Evolutionary conservation across 139 green algal genomes (phyloP).

Genomic region (Axilococcus clingmanii): DNA sequence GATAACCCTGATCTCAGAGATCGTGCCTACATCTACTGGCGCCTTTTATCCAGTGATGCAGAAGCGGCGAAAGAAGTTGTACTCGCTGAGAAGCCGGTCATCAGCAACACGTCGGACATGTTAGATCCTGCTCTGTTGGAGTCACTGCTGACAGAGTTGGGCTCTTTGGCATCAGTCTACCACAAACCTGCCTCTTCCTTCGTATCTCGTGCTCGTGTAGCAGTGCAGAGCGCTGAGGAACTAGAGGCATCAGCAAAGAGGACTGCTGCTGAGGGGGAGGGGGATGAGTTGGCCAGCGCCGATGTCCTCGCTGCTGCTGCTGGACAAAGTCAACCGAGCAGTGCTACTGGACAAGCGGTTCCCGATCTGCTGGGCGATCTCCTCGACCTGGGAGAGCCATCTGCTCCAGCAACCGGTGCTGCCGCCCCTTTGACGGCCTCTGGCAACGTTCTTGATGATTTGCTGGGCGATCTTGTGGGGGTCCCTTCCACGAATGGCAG

Average conservation of each 20-base stretch:
- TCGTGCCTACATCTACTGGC: conserved; percentile 97
- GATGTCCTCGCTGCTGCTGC: not conserved
- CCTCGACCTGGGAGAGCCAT: conserved; percentile 44
- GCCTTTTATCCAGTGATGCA: conserved; percentile 91
- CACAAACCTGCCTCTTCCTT: conserved; percentile 87
- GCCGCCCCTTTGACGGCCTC: conserved; percentile 3
- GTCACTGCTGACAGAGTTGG: conserved; percentile 65
- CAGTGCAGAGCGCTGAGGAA: conserved; percentile 57
- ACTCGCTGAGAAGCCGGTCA: conserved; percentile 87
- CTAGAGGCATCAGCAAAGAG: conserved; percentile 24
- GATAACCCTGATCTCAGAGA: conserved; percentile 98
- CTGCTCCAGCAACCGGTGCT: conserved; percentile 13
- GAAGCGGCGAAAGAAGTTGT: conserved; percentile 88
- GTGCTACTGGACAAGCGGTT: not conserved
- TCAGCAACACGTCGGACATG: conserved; percentile 52
- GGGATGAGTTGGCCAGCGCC: not conserved
- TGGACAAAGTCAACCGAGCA: not conserved
- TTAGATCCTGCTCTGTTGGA: conserved; percentile 77
- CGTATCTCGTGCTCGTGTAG: conserved; percentile 55
- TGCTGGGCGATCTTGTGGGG: conserved; percentile 7
- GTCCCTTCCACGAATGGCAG: conserved; percentile 25
- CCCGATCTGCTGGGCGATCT: conserved; percentile 60
- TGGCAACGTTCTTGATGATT: conserved; percentile 44
- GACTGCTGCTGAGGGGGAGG: not conserved
- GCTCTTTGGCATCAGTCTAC: conserved; percentile 84